Percentiles rank a stretch among this genome's conserved stretches.
Conservation (phyloP, 805 yeast genomes). For the Blastobotrys americana region DNA sequence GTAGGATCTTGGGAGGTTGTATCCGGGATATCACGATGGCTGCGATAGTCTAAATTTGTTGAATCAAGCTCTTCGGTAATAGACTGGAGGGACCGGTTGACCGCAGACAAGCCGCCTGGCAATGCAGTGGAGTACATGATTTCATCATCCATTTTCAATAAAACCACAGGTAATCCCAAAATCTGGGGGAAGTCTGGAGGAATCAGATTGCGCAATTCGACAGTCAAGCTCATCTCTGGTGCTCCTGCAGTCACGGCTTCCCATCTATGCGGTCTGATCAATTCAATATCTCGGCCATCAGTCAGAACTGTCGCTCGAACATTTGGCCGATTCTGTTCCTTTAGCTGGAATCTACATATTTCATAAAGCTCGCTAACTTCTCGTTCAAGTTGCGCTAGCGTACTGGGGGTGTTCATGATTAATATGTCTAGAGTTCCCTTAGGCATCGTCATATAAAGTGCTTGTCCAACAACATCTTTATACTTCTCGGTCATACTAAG, state of each 20-base stretch:
- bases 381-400: conserved; percentile 20
- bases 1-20: conserved; percentile 12
- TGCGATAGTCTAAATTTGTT: conserved; percentile 4
- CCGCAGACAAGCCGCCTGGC: conserved; percentile 2
- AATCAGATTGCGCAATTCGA: conserved; percentile 16
- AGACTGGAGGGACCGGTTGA: not conserved
- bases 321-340: conserved; percentile 10
- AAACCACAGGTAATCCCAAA: conserved; percentile 21
- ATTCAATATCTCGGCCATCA: conserved; percentile 28
- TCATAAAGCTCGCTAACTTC: conserved; percentile 24
- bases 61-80: conserved; percentile 8
- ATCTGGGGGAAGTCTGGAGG: conserved; percentile 14
- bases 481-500: conserved; percentile 13
- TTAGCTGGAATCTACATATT: conserved; percentile 19
- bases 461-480: conserved; percentile 19
- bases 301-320: conserved; percentile 26
- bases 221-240: conserved; percentile 19
- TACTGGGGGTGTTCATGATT: conserved; percentile 23
- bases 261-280: conserved; percentile 24
- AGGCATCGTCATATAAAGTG: conserved; percentile 26
- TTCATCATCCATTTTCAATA: conserved; percentile 9
- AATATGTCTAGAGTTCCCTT: conserved; percentile 26
- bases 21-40: conserved; percentile 19
- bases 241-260: conserved; percentile 29
- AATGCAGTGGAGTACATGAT: conserved; percentile 1